A percentile compares a stretch with the other conserved stretches of the same genome.
These are phyloP conservation scores for Closterium sp. DNA, from an alignment of 139 green algal genomes.

Conservation along the genomic window DNA sequence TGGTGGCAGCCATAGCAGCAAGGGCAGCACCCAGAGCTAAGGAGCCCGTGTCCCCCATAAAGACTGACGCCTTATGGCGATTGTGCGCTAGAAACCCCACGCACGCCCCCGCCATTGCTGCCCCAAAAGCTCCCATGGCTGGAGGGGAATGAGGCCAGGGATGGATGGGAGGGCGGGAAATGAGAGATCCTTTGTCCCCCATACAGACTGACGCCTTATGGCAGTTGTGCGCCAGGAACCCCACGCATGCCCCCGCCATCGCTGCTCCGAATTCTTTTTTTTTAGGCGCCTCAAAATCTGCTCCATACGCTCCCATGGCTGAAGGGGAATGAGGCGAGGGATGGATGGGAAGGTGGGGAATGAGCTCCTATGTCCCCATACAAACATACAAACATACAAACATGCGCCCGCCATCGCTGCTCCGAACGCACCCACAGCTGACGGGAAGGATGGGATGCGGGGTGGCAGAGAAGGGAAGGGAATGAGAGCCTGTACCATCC, in stretches of 20 bases:
- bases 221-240: constrained; percentile 59
- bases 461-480: no score
- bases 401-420: no score
- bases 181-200: no score
- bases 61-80: constrained; percentile 54
- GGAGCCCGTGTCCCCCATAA: constrained; percentile 66
- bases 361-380: background rate
- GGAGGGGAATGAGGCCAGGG: background rate
- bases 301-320: background rate
- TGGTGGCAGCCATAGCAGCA: constrained; percentile 32
- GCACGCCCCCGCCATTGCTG: constrained; percentile 50
- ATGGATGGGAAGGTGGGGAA: background rate
- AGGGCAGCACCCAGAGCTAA: constrained; percentile 55
- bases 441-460: background rate
- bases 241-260: constrained; percentile 50
- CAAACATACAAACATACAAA: no score
- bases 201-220: constrained; percentile 62
- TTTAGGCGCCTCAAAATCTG: background rate
- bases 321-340: background rate
- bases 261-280: constrained; percentile 32
- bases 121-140: constrained; percentile 49
- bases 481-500: no score
- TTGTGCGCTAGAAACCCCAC: constrained; percentile 59
- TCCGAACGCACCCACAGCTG: no score
- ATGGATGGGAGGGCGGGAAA: background rate